These are phyloP conservation scores for Lepidium didymum DNA, from an alignment of 345 rosid genomes.

Conservation along the genomic window DNA sequence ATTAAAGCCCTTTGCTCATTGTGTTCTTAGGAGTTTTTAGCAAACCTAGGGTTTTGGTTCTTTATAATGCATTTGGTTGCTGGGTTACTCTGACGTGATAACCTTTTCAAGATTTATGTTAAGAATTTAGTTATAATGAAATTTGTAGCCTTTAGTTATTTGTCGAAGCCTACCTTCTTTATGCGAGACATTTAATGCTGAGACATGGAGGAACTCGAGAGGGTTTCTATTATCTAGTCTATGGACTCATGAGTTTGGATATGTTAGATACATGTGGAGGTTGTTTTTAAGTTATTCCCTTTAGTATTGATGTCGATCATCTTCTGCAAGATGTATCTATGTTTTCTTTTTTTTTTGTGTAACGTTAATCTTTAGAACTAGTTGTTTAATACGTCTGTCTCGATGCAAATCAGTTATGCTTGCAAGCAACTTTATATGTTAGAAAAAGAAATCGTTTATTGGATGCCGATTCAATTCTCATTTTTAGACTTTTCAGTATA, in stretches of 20 bases:
- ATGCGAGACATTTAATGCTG: neutral
- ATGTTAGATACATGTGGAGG: neutral
- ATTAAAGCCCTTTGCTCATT: neutral
- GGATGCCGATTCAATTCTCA: neutral
- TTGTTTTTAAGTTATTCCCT: neutral
- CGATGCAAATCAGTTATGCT: neutral
- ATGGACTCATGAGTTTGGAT: neutral
- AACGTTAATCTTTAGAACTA: neutral
- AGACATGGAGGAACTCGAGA: neutral
- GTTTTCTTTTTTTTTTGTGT: neutral
- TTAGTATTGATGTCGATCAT: neutral
- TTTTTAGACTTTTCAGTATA: neutral
- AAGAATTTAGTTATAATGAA: neutral
- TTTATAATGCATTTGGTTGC: neutral
- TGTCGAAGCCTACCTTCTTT: neutral
- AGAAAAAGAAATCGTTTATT: neutral
- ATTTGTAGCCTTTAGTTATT: neutral
- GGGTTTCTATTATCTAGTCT: neutral
- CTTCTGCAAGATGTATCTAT: neutral
- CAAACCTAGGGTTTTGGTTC: conserved; percentile 10
- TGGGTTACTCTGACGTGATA: neutral
- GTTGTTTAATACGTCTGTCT: neutral
- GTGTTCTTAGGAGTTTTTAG: neutral
- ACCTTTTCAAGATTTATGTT: neutral
- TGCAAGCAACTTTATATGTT: neutral